These are phyloP conservation scores for Penicillium sp. DNA, from an alignment of 2,329 filamentous ascomycete species.

Conservation along the genomic window DNA sequence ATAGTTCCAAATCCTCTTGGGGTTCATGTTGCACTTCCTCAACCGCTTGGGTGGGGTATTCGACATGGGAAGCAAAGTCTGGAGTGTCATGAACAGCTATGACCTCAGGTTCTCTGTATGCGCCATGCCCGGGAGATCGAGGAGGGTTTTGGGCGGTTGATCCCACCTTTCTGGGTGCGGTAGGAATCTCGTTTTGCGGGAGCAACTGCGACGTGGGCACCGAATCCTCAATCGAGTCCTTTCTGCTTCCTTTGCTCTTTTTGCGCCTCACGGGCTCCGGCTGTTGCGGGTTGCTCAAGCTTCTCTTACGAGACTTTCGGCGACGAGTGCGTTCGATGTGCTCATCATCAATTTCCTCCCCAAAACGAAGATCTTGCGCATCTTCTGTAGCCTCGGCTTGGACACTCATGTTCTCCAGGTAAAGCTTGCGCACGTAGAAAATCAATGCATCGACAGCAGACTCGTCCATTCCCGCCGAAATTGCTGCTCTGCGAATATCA, in stretches of 20 bases:
- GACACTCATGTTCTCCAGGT: constrained; percentile 16
- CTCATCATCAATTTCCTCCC: constrained; percentile 23
- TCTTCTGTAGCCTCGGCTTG: background rate
- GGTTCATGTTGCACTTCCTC: background rate
- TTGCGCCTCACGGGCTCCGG: background rate
- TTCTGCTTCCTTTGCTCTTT: constrained; percentile 6
- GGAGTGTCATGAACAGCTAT: background rate
- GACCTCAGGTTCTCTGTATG: background rate
- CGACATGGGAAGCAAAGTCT: background rate
- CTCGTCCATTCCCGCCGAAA: constrained; percentile 14
- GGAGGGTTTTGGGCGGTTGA: background rate
- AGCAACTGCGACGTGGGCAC: background rate
- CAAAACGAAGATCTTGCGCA: constrained; percentile 14
- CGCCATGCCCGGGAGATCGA: background rate
- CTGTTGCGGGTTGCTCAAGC: background rate
- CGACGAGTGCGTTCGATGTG: background rate
- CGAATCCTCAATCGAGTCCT: background rate
- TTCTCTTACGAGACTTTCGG: constrained; percentile 6
- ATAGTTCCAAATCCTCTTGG: background rate
- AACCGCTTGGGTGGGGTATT: background rate
- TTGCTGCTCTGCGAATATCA: constrained; percentile 18
- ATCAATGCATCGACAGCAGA: constrained; percentile 12
- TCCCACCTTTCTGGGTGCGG: too few species aligned
- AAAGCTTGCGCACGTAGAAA: constrained; percentile 21
- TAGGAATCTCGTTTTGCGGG: background rate